Evolutionary conservation across 176 grass and related monocot genomes (phyloP).

Genomic region (Elaeis guineensis): DNA sequence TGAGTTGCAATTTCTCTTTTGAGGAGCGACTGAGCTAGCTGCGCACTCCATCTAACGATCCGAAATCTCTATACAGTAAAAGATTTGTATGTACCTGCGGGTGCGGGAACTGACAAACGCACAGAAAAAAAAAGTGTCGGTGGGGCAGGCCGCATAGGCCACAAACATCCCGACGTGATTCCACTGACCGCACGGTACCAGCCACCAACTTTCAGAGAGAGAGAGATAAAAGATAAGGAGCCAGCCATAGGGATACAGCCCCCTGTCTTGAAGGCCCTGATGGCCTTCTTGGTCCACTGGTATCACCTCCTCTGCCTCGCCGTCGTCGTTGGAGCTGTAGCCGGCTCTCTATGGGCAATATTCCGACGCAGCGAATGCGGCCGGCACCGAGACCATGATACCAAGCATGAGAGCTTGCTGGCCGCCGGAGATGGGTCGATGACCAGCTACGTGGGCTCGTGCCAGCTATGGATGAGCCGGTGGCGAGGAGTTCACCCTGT

Average conservation of each 20-base stretch:
- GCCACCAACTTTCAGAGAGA: neutral
- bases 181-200: too few species aligned
- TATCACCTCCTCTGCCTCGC: slow-evolving; percentile 13
- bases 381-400: neutral
- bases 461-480: slow-evolving; percentile 16
- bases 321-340: neutral
- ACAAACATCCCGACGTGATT: too few species aligned
- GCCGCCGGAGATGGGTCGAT: neutral
- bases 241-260: too few species aligned
- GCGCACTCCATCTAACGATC: too few species aligned
- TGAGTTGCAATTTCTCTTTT: too few species aligned
- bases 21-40: too few species aligned
- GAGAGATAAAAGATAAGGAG: neutral
- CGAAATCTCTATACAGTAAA: too few species aligned
- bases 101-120: too few species aligned
- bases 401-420: neutral
- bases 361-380: neutral
- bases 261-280: neutral
- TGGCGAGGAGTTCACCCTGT: slow-evolving; percentile 12
- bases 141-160: too few species aligned
- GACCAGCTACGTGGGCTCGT: neutral
- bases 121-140: too few species aligned
- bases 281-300: slow-evolving; percentile 16
- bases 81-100: too few species aligned
- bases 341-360: neutral